Evolutionary conservation across 2,329 filamentous ascomycete species (phyloP).

Genomic region (Hypoxylon sp.): DNA sequence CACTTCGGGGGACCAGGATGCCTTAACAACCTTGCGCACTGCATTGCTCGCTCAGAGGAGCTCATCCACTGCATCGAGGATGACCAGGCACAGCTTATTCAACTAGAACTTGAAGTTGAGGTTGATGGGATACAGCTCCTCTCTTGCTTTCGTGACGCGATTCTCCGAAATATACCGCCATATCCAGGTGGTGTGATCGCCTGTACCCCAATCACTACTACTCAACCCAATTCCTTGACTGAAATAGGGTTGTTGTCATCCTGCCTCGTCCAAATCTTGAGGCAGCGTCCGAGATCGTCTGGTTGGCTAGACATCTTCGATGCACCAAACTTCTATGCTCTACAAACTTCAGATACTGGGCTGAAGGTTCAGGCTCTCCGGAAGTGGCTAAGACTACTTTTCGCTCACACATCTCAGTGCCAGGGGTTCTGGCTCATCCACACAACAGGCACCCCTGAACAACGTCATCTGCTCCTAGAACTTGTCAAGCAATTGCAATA

Average conservation of each 20-base stretch:
- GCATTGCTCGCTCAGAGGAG: slow-evolving; percentile 8
- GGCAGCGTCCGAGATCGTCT: slow-evolving; percentile 12
- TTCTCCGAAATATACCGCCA: slow-evolving; percentile 4
- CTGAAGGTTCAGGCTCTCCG: slow-evolving; percentile 11
- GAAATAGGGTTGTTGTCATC: slow-evolving; percentile 26
- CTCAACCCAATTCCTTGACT: slow-evolving; percentile 25
- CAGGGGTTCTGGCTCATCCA: slow-evolving; percentile 32
- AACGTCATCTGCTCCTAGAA: slow-evolving; percentile 4
- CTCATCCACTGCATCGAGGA: slow-evolving; percentile 3
- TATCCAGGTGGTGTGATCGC: slow-evolving; percentile 23
- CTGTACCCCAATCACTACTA: slow-evolving; percentile 19
- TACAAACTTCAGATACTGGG: not conserved
- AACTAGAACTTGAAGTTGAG: slow-evolving; percentile 19
- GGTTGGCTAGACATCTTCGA: not conserved
- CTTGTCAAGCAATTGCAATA: slow-evolving; percentile 13
- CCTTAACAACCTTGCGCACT: slow-evolving; percentile 16
- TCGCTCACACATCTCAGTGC: slow-evolving; percentile 3
- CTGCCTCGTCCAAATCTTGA: slow-evolving; percentile 29
- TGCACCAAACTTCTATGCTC: not conserved
- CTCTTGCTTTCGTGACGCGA: slow-evolving; percentile 11
- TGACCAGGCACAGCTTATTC: slow-evolving; percentile 13
- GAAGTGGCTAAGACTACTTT: slow-evolving; percentile 21
- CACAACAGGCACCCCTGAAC: slow-evolving; percentile 9
- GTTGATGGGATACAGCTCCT: slow-evolving; percentile 22
- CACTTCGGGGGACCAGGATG: slow-evolving; percentile 5